Evolutionary conservation across 1,284 basidiomycete genomes (phyloP).

Genomic region (Ustanciosporium gigantosporum): DNA sequence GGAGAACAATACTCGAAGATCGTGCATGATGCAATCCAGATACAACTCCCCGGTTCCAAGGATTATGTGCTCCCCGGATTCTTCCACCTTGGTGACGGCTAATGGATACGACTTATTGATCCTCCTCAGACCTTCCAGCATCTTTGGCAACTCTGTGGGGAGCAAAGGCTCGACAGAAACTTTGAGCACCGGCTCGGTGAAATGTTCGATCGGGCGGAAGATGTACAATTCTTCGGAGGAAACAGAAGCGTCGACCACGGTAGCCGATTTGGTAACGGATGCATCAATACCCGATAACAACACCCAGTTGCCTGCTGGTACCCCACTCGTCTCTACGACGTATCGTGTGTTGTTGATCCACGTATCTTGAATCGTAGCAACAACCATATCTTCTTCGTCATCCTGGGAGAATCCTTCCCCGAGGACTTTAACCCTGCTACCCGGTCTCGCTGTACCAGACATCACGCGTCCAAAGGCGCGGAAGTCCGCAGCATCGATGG

Average conservation of each 20-base stretch:
- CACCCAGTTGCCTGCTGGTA: conserved; percentile 89
- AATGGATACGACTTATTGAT: conserved; percentile 98
- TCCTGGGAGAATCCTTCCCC: conserved; percentile 96
- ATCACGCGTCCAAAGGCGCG: conserved; percentile 92
- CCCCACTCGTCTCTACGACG: conserved; percentile 81
- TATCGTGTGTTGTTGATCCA: conserved; percentile 93
- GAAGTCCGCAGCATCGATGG: conserved; percentile 92
- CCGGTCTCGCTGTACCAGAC: conserved; percentile 83
- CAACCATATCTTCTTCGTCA: conserved; percentile 97
- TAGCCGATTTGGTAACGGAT: conserved; percentile 93
- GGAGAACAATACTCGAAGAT: conserved; percentile 85
- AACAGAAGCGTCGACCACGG: conserved; percentile 64
- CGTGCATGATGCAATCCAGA: conserved; percentile 95
- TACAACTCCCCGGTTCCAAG: conserved; percentile 97
- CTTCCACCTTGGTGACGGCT: conserved; percentile 92
- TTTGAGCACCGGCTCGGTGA: conserved; percentile 96
- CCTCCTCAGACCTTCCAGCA: conserved; percentile 93
- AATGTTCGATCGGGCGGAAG: conserved; percentile 91
- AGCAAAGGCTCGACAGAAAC: conserved; percentile 97
- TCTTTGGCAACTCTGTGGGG: conserved; percentile 96
- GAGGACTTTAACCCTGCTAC: conserved; percentile 87
- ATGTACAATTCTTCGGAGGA: conserved; percentile 79
- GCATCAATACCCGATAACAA: conserved; percentile 89
- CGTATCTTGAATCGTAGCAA: conserved; percentile 80
- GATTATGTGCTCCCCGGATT: conserved; percentile 95